Percentiles rank a stretch among this genome's conserved stretches.
Evolutionary conservation across 495 filamentous ascomycete species (phyloP).

Genomic region (Tuber magnatum): DNA sequence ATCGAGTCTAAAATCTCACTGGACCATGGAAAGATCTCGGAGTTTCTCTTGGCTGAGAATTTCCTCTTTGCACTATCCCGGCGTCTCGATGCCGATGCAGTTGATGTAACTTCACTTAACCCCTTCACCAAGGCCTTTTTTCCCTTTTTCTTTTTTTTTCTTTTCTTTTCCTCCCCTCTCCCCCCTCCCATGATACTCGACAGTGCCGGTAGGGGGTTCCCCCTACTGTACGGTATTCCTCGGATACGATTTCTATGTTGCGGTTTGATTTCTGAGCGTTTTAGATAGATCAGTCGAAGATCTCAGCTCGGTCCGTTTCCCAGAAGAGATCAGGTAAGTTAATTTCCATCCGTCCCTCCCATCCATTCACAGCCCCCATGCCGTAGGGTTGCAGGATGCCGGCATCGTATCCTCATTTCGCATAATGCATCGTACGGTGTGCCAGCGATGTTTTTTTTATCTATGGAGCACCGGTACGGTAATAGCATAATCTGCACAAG

Average conservation of each 20-base stretch:
- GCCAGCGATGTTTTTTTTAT: background rate
- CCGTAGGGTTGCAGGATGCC: background rate
- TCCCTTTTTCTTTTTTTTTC: background rate
- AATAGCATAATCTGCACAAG: background rate
- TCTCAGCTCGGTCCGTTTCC: background rate
- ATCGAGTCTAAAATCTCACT: background rate
- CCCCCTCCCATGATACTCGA: background rate
- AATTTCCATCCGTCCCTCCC: too few relatives aligned
- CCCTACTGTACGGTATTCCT: background rate
- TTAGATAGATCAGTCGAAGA: background rate
- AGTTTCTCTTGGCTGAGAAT: conserved; percentile 3
- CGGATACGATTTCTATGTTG: background rate
- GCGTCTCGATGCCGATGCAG: background rate
- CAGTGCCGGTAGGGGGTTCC: background rate
- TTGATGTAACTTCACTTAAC: background rate
- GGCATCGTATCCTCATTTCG: background rate
- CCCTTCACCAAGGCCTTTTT: background rate
- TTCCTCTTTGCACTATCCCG: background rate
- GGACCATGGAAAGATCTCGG: background rate
- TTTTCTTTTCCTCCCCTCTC: background rate
- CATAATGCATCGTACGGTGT: background rate
- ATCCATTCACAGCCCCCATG: too few relatives aligned
- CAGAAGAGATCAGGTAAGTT: background rate
- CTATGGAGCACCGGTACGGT: background rate
- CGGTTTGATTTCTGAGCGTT: background rate